These are phyloP conservation scores for Isatis tinctoria DNA, from an alignment of 345 rosid genomes.

Conservation along the genomic window DNA sequence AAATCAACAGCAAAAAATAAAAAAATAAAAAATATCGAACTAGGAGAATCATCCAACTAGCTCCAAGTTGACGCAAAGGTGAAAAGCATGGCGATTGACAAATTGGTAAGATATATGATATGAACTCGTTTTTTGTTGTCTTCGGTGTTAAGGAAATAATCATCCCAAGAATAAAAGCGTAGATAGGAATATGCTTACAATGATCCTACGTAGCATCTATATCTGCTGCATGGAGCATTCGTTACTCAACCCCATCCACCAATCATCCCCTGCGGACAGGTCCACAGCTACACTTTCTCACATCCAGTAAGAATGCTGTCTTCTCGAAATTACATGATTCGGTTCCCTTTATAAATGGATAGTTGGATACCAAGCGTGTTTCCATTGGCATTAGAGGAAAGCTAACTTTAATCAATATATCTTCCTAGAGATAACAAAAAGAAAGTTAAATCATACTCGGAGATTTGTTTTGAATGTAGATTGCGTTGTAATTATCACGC, in stretches of 20 bases:
- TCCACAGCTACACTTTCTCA: not conserved
- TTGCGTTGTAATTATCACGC: not conserved
- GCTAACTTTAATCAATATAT: not conserved
- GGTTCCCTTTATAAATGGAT: not conserved
- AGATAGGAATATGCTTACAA: slow-evolving; percentile 14
- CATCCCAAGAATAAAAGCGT: not conserved
- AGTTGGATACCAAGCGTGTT: slow-evolving; percentile 12
- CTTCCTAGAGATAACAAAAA: not conserved
- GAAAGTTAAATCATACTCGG: not conserved
- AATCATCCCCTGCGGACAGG: slow-evolving; percentile 1
- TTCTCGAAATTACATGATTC: not conserved
- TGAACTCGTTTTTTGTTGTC: not conserved
- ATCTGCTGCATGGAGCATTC: slow-evolving; percentile 13
- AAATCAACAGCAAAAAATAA: not conserved
- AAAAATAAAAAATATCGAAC: not conserved
- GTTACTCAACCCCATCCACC: slow-evolving; percentile 27
- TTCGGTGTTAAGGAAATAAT: slow-evolving; percentile 9
- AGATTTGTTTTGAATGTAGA: slow-evolving; percentile 1
- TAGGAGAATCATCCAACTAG: not conserved
- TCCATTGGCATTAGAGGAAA: slow-evolving; percentile 6
- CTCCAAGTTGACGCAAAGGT: slow-evolving; percentile 29
- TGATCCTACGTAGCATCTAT: slow-evolving; percentile 24
- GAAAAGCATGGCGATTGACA: slow-evolving; percentile 11
- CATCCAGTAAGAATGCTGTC: not conserved
- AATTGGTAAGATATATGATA: not conserved